phyloP scores from a whole-genome alignment of 2,329 filamentous ascomycete genomes.

The Coleophoma crateriformis region DNA sequence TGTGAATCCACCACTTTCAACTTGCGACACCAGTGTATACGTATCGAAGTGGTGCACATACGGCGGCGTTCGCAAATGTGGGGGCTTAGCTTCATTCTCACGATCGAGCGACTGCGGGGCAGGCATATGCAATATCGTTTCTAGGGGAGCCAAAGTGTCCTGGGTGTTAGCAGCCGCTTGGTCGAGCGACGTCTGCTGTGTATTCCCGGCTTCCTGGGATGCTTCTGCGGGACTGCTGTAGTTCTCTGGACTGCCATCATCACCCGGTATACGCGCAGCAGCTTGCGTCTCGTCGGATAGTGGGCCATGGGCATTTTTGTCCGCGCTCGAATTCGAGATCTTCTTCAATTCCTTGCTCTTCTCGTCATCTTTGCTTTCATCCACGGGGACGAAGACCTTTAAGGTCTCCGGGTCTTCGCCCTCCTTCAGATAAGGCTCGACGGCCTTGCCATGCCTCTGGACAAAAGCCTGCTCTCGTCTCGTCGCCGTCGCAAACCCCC shows the following conservation, averaged over 20 bases:
- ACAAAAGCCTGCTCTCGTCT: slow-evolving; percentile 39
- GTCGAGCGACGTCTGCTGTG: slow-evolving; percentile 10
- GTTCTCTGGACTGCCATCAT: slow-evolving; percentile 7
- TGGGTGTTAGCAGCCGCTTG: slow-evolving; percentile 28
- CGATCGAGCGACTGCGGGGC: slow-evolving; percentile 32
- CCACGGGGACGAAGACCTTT: slow-evolving; percentile 9
- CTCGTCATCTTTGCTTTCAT: slow-evolving; percentile 3
- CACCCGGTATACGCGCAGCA: slow-evolving; percentile 15
- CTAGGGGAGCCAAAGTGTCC: slow-evolving; percentile 34
- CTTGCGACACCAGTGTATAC: slow-evolving; percentile 78
- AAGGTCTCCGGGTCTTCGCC: slow-evolving; percentile 21
- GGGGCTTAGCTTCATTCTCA: slow-evolving; percentile 42
- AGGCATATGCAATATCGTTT: slow-evolving; percentile 43
- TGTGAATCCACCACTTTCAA: slow-evolving; percentile 67
- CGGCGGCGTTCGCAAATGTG: slow-evolving; percentile 66
- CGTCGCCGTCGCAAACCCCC: slow-evolving; percentile 31
- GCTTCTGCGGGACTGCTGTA: neutral
- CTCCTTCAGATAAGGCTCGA: slow-evolving; percentile 42
- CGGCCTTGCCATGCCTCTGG: slow-evolving; percentile 53
- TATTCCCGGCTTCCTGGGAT: neutral
- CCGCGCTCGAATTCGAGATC: neutral
- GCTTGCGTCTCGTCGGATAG: slow-evolving; percentile 21
- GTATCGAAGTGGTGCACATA: slow-evolving; percentile 98
- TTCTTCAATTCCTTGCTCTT: slow-evolving; percentile 5
- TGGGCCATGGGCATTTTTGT: slow-evolving; percentile 12